Evolutionary conservation across 352 stramenopile species (phyloP).

Genomic region (Globisporangium yorkense): DNA sequence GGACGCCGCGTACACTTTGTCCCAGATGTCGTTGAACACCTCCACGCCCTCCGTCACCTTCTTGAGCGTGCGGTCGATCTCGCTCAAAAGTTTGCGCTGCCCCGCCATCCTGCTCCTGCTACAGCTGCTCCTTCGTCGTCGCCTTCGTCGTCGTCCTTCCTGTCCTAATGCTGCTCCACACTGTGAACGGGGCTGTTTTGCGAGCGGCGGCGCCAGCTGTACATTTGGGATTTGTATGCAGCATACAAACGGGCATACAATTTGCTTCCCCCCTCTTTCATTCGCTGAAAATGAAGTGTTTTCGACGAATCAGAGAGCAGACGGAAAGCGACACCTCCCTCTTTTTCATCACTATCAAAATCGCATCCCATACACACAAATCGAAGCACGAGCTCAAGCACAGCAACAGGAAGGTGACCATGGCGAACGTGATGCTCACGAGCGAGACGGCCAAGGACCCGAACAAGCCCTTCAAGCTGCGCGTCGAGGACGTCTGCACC

Average conservation of each 20-base stretch:
- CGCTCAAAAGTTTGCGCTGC: constrained; percentile 85
- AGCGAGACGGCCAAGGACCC: constrained; percentile 85
- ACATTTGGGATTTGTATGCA: neutral
- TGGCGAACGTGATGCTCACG: constrained; percentile 87
- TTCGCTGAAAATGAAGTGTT: neutral
- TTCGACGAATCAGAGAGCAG: neutral
- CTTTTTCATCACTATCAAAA: neutral
- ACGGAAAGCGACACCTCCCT: neutral
- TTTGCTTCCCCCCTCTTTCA: neutral
- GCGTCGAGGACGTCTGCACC: constrained; percentile 76
- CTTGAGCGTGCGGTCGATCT: constrained; percentile 99
- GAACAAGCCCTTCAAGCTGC: constrained; percentile 84
- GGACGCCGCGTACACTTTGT: constrained; percentile 96
- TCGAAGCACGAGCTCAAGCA: neutral
- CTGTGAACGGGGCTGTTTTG: neutral
- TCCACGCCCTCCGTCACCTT: constrained; percentile 98
- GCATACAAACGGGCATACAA: neutral
- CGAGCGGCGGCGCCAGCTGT: neutral
- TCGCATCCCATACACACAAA: neutral
- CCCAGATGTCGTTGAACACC: constrained; percentile 99
- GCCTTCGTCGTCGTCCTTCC: neutral
- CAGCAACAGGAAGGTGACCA: constrained; percentile 13
- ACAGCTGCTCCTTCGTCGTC: constrained; percentile 2
- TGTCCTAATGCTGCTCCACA: neutral
- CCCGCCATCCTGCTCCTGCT: constrained; percentile 48